A percentile compares a stretch with the other conserved stretches of the same genome.
Conservation (phyloP, 345 rosid species). For the Rhodomyrtus tomentosa region DNA sequence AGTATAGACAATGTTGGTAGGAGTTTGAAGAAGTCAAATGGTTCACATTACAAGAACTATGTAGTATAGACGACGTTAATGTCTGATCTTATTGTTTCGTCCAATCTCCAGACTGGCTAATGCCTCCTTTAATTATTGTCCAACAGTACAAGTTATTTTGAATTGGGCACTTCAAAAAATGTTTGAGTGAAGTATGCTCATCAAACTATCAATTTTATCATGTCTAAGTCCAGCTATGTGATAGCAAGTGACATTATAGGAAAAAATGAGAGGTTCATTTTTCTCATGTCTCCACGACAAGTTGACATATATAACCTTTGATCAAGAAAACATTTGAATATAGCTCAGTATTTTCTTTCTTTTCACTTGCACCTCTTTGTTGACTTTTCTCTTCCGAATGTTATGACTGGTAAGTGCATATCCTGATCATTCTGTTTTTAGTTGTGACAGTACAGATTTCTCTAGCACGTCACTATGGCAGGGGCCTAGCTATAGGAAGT, state of each 20-base stretch:
- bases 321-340: neutral
- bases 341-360: neutral
- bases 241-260: neutral
- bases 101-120: neutral
- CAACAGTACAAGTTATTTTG: neutral
- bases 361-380: neutral
- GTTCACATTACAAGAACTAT: too few species aligned
- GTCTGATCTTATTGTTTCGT: neutral
- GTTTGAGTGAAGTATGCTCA: neutral
- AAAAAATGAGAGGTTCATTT: neutral
- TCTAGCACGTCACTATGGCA: neutral
- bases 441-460: neutral
- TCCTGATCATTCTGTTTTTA: neutral
- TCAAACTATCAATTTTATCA: neutral
- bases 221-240: neutral
- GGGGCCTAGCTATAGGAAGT: neutral
- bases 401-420: neutral
- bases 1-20: neutral
- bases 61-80: neutral
- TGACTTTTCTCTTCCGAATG: neutral
- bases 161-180: neutral
- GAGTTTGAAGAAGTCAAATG: too few species aligned
- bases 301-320: neutral
- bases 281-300: neutral
- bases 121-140: neutral